phyloP scores from a whole-genome alignment of 352 stramenopile genomes.

The Phytopythium kandeliae region DNA sequence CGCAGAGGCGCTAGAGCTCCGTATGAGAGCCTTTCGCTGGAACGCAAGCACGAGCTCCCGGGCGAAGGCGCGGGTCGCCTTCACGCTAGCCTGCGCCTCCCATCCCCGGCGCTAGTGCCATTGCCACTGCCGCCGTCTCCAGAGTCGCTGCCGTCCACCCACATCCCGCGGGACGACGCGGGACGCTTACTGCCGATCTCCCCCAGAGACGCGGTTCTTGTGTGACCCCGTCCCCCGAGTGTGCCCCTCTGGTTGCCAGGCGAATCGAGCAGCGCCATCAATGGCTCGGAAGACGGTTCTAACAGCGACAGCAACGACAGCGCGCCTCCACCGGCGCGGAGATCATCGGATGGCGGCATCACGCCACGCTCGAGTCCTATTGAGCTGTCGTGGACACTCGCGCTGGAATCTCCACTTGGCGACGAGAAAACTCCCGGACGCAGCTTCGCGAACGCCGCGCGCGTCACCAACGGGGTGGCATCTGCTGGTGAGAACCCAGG shows the following conservation, averaged over 20 bases:
- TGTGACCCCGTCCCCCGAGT: not conserved
- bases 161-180: slow-evolving; percentile 5
- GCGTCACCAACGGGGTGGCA: slow-evolving; percentile 40
- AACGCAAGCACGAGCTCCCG: no score
- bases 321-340: not conserved
- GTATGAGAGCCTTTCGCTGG: no score
- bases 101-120: not conserved
- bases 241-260: not conserved
- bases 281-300: not conserved
- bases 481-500: slow-evolving; percentile 59
- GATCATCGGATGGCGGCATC: not conserved
- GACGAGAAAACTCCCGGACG: slow-evolving; percentile 5
- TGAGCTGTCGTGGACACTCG: not conserved
- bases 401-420: not conserved
- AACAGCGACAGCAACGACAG: not conserved
- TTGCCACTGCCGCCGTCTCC: not conserved
- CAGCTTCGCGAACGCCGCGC: slow-evolving; percentile 43
- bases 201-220: not conserved
- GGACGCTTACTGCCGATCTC: slow-evolving; percentile 5
- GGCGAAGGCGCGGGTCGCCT: no score
- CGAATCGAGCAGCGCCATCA: not conserved
- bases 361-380: not conserved
- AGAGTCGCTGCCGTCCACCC: not conserved
- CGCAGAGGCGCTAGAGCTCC: no score
- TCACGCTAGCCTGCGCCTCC: no score